Conservation (phyloP, 352 stramenopile species). For the Globisporangium yorkense region DNA sequence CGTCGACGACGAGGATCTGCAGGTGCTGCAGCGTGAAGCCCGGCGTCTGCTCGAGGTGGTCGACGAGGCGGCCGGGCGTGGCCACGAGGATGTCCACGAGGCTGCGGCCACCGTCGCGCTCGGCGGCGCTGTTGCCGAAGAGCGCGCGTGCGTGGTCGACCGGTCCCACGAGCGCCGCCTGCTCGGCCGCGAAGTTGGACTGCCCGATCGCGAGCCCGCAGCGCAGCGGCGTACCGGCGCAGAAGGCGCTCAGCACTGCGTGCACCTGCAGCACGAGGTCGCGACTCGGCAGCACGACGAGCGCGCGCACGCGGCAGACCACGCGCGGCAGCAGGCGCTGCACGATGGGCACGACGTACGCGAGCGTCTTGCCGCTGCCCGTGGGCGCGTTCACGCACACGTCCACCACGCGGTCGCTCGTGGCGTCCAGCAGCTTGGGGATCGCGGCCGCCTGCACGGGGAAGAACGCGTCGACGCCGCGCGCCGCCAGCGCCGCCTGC, state of each 20-base stretch:
- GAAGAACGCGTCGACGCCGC: conserved; percentile 89
- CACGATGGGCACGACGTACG: conserved; percentile 95
- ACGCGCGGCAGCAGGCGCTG: conserved; percentile 81
- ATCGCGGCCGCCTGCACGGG: conserved; percentile 94
- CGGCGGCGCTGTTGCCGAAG: conserved; percentile 15
- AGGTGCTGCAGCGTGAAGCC: conserved; percentile 97
- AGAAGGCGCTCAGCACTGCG: conserved; percentile 59
- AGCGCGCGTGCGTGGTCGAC: conserved; percentile 31
- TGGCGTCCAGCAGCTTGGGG: conserved; percentile 84
- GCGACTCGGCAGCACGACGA: conserved; percentile 96
- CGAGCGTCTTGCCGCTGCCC: conserved; percentile 96
- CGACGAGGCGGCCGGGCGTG: conserved; percentile 95
- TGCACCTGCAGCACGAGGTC: conserved; percentile 94
- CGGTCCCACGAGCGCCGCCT: conserved; percentile 55
- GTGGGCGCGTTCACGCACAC: conserved; percentile 97
- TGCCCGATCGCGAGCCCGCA: conserved; percentile 91
- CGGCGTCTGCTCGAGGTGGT: conserved; percentile 96
- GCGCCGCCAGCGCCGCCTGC: conserved; percentile 24
- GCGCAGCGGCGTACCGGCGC: conserved; percentile 66
- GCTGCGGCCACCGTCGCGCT: conserved; percentile 48
- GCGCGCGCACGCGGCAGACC: conserved; percentile 86
- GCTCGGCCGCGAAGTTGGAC: conserved; percentile 83
- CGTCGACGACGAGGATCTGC: conserved; percentile 96
- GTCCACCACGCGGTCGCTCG: conserved; percentile 83
- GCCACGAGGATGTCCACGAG: conserved; percentile 96